Evolutionary conservation across 2,329 filamentous ascomycete genomes (phyloP), one percentile per base, ranked within the genome.

Genomic region (Helminthosporium solani): DNA sequence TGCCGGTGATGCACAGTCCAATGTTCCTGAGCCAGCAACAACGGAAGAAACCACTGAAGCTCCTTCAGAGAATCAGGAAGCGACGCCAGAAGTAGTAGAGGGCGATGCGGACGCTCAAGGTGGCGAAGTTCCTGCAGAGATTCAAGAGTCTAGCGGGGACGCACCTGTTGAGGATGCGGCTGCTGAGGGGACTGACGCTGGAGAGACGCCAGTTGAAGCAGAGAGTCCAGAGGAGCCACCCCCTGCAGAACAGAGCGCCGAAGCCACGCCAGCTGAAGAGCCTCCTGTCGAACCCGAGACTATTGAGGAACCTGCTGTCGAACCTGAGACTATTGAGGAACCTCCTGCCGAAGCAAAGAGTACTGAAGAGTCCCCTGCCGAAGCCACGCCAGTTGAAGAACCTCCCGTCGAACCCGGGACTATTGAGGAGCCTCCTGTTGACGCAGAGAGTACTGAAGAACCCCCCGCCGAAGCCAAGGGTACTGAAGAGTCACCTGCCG

Each of bases 1-100:
- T 2, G 54, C 52, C 12, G 57, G 50, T 7, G 57, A 59, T n/a
- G 34, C 53, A 25, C 39, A 49, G 7, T 47, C 53, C n/a, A 57
- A 54, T 2, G 38, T 46, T 16, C 53, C 46, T 12, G 53, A 49
- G 23, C 46, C 45, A 31, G 48, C 52, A 3, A 40, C 48, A n/a
- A 37, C 36, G n/a, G 55, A 54, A 12, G 42, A 49, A 21, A 43
- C 49, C 18, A 33, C 38, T 2, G 47, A 50, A 16, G 18, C 42
- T 1, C 36, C 46, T 20, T 28, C 43, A 2, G 48, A 46, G 19
- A 28, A 40, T 1, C 33, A 18, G n/a, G 33, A 35, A 5, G 4
- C 33, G 7, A 8, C 33, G 8, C 33, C 16, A 35, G 33, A 35
- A 9, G 33, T 35, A 19, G 3, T 11, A 7, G 33, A 19, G 4